Percentiles rank a stretch among this genome's conserved stretches.
Evolutionary conservation across 306 rosid species (phyloP).

Genomic region (Neltuma alba): DNA sequence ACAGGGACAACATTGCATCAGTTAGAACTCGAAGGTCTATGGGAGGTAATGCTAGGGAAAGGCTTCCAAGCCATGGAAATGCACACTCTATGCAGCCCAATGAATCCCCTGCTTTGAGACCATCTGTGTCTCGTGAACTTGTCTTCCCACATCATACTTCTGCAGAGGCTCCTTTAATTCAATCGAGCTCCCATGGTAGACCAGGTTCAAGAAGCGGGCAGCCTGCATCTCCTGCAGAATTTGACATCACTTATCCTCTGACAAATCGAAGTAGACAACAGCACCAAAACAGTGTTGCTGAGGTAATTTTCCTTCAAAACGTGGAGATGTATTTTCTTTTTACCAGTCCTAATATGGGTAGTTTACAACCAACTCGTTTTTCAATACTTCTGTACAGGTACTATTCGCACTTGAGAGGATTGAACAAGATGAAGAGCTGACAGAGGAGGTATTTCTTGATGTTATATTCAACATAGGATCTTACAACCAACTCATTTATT

Average conservation of each 20-base stretch:
- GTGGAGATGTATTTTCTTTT: background rate
- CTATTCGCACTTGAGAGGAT: conserved; percentile 79
- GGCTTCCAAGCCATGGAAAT: conserved; percentile 54
- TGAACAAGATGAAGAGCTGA: conserved; percentile 74
- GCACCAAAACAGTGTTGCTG: conserved; percentile 57
- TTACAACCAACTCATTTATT: conserved; percentile 4
- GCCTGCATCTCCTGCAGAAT: conserved; percentile 45
- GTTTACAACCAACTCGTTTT: background rate
- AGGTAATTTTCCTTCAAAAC: conserved; percentile 50
- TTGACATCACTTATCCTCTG: conserved; percentile 43
- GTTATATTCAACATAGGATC: background rate
- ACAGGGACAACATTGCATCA: conserved; percentile 49
- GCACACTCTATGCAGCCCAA: conserved; percentile 34
- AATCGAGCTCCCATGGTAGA: conserved; percentile 40
- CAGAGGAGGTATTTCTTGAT: conserved; percentile 64
- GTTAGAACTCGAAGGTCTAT: conserved; percentile 58
- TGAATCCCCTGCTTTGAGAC: conserved; percentile 36
- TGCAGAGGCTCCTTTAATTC: conserved; percentile 46
- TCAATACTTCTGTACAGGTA: conserved; percentile 52
- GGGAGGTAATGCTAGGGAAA: conserved; percentile 45
- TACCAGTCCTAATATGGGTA: conserved; percentile 14
- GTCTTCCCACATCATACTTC: conserved; percentile 42
- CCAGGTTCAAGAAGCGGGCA: conserved; percentile 50
- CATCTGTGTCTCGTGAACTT: conserved; percentile 46
- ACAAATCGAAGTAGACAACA: conserved; percentile 45